phyloP scores from a whole-genome alignment of 2,329 filamentous ascomycete genomes.

The Trichoderma brevicompactum region DNA sequence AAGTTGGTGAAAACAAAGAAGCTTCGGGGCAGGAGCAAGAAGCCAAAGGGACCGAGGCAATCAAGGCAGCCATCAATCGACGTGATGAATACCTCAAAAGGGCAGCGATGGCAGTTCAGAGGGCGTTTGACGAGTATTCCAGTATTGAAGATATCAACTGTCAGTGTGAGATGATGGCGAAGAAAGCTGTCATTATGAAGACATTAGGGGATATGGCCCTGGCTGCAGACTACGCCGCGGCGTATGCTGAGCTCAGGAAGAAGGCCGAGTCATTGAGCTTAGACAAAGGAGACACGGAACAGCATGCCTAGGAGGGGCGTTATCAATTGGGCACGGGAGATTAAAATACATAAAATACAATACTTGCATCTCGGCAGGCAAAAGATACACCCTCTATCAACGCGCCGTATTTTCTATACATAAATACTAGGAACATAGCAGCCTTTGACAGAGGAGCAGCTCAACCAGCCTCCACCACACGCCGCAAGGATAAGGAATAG shows the following conservation, averaged over 20 bases:
- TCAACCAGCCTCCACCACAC: too few relatives aligned
- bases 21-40: background rate
- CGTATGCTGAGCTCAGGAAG: constrained; percentile 63
- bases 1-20: background rate
- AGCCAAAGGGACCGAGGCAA: background rate
- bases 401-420: too few relatives aligned
- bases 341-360: too few relatives aligned
- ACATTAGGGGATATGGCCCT: constrained; percentile 65
- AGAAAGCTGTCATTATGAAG: constrained; percentile 78
- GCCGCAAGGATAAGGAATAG: background rate
- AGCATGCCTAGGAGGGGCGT: background rate
- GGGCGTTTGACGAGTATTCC: constrained; percentile 66
- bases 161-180: constrained; percentile 79
- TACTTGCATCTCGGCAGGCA: too few relatives aligned
- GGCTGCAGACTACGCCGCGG: constrained; percentile 69
- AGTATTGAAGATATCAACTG: constrained; percentile 67
- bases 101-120: constrained; percentile 64
- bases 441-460: too few relatives aligned
- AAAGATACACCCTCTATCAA: too few relatives aligned
- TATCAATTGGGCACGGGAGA: background rate
- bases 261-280: constrained; percentile 40
- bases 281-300: constrained; percentile 24
- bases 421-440: too few relatives aligned
- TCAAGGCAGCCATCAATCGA: constrained; percentile 34
- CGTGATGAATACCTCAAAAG: constrained; percentile 61